phyloP scores from a whole-genome alignment of 1,284 basidiomycete genomes.

The Ganoderma lucidum region DNA sequence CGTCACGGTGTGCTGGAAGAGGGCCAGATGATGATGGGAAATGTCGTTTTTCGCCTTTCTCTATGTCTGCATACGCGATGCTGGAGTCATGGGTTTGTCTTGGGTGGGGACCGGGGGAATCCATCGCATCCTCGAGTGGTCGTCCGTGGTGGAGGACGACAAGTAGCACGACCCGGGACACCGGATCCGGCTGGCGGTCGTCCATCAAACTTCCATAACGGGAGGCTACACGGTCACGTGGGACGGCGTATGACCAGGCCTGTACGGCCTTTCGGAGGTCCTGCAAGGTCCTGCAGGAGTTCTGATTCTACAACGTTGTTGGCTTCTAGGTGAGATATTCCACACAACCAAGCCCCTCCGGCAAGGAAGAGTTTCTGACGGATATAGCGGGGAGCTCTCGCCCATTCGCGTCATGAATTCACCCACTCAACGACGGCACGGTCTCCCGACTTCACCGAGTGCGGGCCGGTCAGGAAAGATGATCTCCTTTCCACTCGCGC shows the following conservation, averaged over 20 bases:
- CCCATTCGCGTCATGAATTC: neutral
- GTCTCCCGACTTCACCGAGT: too few relatives aligned
- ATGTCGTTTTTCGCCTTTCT: neutral
- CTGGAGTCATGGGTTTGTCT: neutral
- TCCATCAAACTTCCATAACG: neutral
- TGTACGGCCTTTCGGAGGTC: neutral
- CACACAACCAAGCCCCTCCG: neutral
- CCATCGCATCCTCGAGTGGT: neutral
- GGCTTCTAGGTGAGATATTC: neutral
- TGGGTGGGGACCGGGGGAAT: neutral
- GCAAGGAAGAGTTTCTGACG: neutral
- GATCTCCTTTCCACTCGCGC: too few relatives aligned
- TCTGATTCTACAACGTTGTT: neutral
- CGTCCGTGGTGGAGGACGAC: neutral
- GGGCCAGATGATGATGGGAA: neutral
- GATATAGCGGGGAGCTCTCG: neutral
- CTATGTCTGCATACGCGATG: slow-evolving; percentile 2
- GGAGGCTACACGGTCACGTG: neutral
- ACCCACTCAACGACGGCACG: neutral
- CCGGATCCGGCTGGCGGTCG: neutral
- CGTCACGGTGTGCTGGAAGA: neutral
- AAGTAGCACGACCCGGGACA: neutral
- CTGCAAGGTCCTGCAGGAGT: neutral
- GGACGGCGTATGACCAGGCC: neutral
- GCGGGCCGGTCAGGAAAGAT: too few relatives aligned